Percentiles rank a stretch among this genome's conserved stretches.
These are phyloP conservation scores for Daldinia eschscholtzii DNA, from an alignment of 2,329 filamentous ascomycete species.

Conservation along the genomic window DNA sequence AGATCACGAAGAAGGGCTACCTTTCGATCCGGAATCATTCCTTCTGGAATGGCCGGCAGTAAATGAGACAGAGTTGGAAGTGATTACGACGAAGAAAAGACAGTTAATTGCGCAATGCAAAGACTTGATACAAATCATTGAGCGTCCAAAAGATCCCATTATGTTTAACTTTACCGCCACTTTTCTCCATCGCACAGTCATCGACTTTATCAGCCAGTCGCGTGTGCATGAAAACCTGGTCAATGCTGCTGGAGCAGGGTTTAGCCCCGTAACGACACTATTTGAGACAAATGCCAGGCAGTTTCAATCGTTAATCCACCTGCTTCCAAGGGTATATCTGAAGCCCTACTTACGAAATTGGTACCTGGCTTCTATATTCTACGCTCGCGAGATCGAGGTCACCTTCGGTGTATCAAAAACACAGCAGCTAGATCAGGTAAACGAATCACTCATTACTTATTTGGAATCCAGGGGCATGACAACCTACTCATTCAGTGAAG, in stretches of 20 bases:
- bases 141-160: background rate
- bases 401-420: background rate
- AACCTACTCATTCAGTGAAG: slow-evolving; percentile 3
- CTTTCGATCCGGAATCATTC: slow-evolving; percentile 6
- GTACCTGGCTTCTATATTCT: slow-evolving; percentile 11
- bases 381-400: slow-evolving; percentile 12
- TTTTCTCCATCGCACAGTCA: slow-evolving; percentile 13
- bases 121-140: slow-evolving; percentile 10
- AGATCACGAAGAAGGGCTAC: slow-evolving; percentile 8
- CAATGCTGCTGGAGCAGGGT: background rate
- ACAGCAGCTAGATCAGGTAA: slow-evolving; percentile 3
- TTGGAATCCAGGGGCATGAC: background rate
- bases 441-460: slow-evolving; percentile 2
- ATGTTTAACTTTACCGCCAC: slow-evolving; percentile 9
- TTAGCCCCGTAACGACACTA: background rate
- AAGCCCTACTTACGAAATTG: slow-evolving; percentile 9
- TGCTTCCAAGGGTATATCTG: slow-evolving; percentile 5
- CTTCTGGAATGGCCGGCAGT: slow-evolving; percentile 3
- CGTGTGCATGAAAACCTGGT: background rate
- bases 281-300: slow-evolving; percentile 8
- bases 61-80: background rate
- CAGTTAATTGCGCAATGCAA: slow-evolving; percentile 15
- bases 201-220: slow-evolving; percentile 6
- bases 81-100: slow-evolving; percentile 9
- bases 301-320: slow-evolving; percentile 9